Evolutionary conservation across 192 early-diverging fungal species (phyloP), one percentile per base, ranked within the genome.

Genomic region (Gaertneriomyces sp.): DNA sequence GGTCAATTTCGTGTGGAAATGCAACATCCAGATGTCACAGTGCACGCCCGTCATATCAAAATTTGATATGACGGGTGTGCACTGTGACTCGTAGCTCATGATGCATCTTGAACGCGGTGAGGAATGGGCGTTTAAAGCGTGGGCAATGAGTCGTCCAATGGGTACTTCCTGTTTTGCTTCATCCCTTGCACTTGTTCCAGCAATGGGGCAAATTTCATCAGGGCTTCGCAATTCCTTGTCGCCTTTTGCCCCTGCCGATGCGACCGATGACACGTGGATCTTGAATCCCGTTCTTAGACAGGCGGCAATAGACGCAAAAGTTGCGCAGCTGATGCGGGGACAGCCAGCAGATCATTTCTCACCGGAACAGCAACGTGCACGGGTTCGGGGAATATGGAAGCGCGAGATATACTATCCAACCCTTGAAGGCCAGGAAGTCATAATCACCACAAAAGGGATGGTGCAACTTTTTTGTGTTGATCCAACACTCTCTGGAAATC

Each of bases 321-420:
- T n/a, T n/a, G n/a, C n/a, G n/a, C n/a, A n/a, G n/a, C n/a, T n/a
- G n/a, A n/a, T n/a, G n/a, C n/a, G n/a, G n/a, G n/a, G n/a, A n/a
- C n/a, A n/a, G n/a, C n/a, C n/a, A n/a, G n/a, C n/a, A n/a, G n/a
- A n/a, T n/a, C n/a, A n/a, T n/a, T n/a, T n/a, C n/a, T n/a, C n/a
- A n/a, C n/a, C n/a, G n/a, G n/a, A n/a, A n/a, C n/a, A n/a, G n/a
- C n/a, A n/a, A n/a, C n/a, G n/a, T n/a, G n/a, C n/a, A n/a, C n/a
- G n/a, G n/a, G n/a, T 47, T 47, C n/a, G 46, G 46, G n/a, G 46
- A n/a, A n/a, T 55, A 9, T 55, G 53, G 53, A 55, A 55, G 53
- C 53, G 53, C 20, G 53, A 55, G 20, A 20, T 11, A 20, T 56
- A 56, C 54, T 25, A 56, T 25, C 14, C 54, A 56, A 56, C n/a